phyloP scores from a whole-genome alignment of 2,329 filamentous ascomycete genomes.

The Drechslera avenae region DNA sequence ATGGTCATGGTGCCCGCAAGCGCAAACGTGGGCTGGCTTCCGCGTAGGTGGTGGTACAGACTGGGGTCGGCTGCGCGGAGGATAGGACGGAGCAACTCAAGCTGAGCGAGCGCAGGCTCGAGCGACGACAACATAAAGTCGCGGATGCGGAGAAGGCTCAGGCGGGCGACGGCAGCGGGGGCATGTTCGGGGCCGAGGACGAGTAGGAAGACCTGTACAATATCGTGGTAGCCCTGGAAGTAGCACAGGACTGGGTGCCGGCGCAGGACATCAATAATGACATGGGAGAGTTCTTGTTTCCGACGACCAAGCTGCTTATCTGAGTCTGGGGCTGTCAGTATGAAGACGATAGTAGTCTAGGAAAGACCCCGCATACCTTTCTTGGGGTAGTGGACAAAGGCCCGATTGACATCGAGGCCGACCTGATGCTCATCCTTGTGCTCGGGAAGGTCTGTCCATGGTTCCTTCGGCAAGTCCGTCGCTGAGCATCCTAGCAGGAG shows the following conservation, averaged over 20 bases:
- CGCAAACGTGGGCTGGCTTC: conserved; percentile 86
- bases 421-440: conserved; percentile 93
- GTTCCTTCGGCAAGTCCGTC: conserved; percentile 26
- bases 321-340: conserved; percentile 63
- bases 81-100: conserved; percentile 85
- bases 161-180: conserved; percentile 70
- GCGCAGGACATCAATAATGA: conserved; percentile 83
- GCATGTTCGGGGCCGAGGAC: conserved; percentile 72
- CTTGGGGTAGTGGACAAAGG: conserved; percentile 94
- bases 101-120: conserved; percentile 77
- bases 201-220: conserved; percentile 91
- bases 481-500: conserved; percentile 55
- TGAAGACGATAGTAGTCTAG: not conserved
- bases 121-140: conserved; percentile 97
- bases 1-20: conserved; percentile 91
- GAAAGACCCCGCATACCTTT: conserved; percentile 59
- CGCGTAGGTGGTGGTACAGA: conserved; percentile 75
- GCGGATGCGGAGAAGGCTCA: conserved; percentile 87
- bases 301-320: conserved; percentile 70
- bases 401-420: conserved; percentile 86
- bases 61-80: conserved; percentile 72
- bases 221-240: conserved; percentile 99
- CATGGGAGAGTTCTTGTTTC: conserved; percentile 75
- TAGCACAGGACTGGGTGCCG: conserved; percentile 85
- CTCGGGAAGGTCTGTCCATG: conserved; percentile 68